These are phyloP conservation scores for Batkoa obscura DNA, from an alignment of 371 early-diverging fungal genomes.

Conservation along the genomic window DNA sequence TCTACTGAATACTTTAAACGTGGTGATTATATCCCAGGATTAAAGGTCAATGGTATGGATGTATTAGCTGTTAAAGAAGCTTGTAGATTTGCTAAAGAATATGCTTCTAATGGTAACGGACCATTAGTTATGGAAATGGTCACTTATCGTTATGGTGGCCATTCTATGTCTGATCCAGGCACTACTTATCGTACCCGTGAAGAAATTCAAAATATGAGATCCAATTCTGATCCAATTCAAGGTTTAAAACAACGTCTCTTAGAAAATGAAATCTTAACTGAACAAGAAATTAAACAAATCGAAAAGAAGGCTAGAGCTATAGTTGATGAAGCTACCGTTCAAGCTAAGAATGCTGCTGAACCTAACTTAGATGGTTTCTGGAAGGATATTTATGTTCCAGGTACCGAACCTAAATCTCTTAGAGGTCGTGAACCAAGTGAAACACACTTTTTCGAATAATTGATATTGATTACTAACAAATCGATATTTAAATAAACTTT, in stretches of 20 bases:
- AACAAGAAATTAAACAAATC: constrained; percentile 72
- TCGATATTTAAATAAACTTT: no score
- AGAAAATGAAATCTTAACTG: constrained; percentile 43
- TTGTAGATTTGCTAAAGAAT: constrained; percentile 64
- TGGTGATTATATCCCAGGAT: constrained; percentile 93
- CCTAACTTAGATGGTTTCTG: constrained; percentile 55
- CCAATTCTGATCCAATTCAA: constrained; percentile 80
- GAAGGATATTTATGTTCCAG: constrained; percentile 66
- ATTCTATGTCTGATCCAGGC: constrained; percentile 99
- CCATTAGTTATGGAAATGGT: constrained; percentile 94
- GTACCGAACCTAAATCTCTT: constrained; percentile 43
- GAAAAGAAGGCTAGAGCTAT: constrained; percentile 74
- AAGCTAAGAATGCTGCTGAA: constrained; percentile 69
- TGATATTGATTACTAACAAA: no score
- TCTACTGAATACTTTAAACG: constrained; percentile 90
- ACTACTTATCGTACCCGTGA: constrained; percentile 96
- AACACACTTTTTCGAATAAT: constrained; percentile 16
- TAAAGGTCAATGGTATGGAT: constrained; percentile 91
- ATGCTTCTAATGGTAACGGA: constrained; percentile 66
- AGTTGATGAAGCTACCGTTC: constrained; percentile 69
- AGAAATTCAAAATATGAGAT: constrained; percentile 93
- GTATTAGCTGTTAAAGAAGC: constrained; percentile 82
- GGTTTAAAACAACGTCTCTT: constrained; percentile 68
- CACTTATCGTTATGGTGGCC: constrained; percentile 98
- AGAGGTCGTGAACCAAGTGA: constrained; percentile 68